Evolutionary conservation across 176 grass and related monocot genomes (phyloP).

Genomic region (Phoenix dactylifera): DNA sequence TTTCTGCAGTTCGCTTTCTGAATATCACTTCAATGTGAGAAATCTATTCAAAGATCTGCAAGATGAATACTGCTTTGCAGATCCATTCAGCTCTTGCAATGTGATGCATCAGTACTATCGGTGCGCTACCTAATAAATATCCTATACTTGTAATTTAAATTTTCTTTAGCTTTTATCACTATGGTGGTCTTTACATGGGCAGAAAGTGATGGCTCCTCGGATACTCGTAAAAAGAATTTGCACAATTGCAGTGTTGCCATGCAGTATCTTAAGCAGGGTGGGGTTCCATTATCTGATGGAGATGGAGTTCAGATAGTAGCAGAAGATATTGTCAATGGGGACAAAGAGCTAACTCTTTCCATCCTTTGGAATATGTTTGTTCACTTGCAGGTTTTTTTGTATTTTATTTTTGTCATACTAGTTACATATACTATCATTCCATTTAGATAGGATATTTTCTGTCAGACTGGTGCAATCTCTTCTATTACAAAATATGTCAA

Average conservation of each 20-base stretch:
- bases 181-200: background rate
- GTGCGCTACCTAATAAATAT: conserved; percentile 16
- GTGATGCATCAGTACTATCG: conserved; percentile 40
- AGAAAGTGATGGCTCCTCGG: conserved; percentile 47
- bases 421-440: too few species aligned
- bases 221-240: conserved; percentile 53
- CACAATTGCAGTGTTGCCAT: conserved; percentile 42
- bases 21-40: conserved; percentile 53
- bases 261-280: conserved; percentile 34
- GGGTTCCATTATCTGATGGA: conserved; percentile 32
- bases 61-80: conserved; percentile 55
- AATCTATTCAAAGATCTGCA: conserved; percentile 61
- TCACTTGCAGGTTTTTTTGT: conserved; percentile 36
- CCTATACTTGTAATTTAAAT: conserved; percentile 9
- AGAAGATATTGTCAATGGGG: conserved; percentile 45
- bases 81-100: conserved; percentile 45
- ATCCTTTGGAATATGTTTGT: conserved; percentile 53
- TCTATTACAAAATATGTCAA: too few species aligned
- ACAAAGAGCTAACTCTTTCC: conserved; percentile 51
- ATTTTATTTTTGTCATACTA: background rate
- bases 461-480: too few species aligned
- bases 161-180: background rate
- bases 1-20: conserved; percentile 34
- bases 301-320: conserved; percentile 40
- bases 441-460: too few species aligned